Conservation (phyloP, 441 rosid species). For the Jatropha podagrica region DNA sequence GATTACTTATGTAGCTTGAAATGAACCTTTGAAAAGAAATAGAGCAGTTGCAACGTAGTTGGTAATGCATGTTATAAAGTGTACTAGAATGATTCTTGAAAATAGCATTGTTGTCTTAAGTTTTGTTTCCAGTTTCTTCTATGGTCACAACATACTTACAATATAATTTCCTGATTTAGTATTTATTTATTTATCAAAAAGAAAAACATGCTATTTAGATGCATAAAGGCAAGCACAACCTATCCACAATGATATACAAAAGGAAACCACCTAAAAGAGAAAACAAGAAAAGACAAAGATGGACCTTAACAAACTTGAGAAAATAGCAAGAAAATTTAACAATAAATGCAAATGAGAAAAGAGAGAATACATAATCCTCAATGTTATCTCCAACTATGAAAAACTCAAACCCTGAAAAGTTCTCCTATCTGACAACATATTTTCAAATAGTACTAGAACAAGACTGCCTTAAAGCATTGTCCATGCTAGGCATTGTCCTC, state of each 20-base stretch:
- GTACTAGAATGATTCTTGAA: background rate
- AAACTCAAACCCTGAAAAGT: background rate
- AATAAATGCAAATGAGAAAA: background rate
- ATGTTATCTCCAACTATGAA: background rate
- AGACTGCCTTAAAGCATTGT: background rate
- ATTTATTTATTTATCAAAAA: background rate
- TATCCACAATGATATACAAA: background rate
- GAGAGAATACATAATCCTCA: background rate
- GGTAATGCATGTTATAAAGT: background rate
- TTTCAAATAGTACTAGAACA: background rate
- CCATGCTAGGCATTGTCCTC: background rate
- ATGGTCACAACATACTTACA: too few relatives aligned
- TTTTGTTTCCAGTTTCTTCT: background rate
- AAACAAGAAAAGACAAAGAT: background rate
- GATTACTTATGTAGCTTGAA: background rate
- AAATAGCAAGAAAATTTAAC: background rate
- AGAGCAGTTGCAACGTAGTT: background rate
- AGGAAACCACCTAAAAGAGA: background rate
- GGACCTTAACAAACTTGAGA: background rate
- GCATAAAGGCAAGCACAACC: background rate
- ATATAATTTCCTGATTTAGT: background rate
- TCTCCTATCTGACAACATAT: background rate
- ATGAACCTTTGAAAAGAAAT: background rate
- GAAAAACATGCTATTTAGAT: background rate
- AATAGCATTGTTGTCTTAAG: background rate